Percentiles rank a stretch among this genome's conserved stretches.
Evolutionary conservation across 1,284 basidiomycete genomes (phyloP).

Genomic region (Trametes sp.): DNA sequence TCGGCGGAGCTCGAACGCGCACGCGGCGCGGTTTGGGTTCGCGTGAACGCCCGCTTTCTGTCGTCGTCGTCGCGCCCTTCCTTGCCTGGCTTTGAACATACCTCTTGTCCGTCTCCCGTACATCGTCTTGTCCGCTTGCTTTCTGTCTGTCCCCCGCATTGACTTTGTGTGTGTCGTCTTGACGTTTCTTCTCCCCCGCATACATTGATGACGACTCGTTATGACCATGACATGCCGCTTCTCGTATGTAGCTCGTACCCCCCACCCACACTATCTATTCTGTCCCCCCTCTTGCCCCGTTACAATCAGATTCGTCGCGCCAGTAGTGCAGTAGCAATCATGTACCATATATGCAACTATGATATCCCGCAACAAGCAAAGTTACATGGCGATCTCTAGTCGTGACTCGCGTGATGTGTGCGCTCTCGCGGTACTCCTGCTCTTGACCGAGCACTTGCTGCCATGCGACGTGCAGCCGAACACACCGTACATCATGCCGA

Average conservation of each 20-base stretch:
- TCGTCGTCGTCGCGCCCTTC: conserved; percentile 1
- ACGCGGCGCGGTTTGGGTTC: conserved; percentile 22
- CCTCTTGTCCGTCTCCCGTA: not conserved
- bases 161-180: not conserved
- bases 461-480: no score
- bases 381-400: not conserved
- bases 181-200: not conserved
- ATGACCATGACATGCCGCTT: conserved; percentile 21
- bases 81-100: not conserved
- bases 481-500: not conserved
- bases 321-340: not conserved
- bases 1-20: conserved; percentile 21
- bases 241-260: conserved; percentile 26
- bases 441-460: no score
- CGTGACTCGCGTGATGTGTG: not conserved
- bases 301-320: not conserved
- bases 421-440: not conserved
- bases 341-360: conserved; percentile 15
- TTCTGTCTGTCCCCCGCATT: not conserved
- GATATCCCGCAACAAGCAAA: conserved; percentile 10
- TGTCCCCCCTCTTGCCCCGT: not conserved
- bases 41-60: conserved; percentile 2
- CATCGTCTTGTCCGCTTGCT: not conserved
- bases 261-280: conserved; percentile 11
- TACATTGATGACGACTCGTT: conserved; percentile 14